These are phyloP conservation scores for Camellia japonica DNA, from an alignment of 148 eudicot genomes.

Conservation along the genomic window DNA sequence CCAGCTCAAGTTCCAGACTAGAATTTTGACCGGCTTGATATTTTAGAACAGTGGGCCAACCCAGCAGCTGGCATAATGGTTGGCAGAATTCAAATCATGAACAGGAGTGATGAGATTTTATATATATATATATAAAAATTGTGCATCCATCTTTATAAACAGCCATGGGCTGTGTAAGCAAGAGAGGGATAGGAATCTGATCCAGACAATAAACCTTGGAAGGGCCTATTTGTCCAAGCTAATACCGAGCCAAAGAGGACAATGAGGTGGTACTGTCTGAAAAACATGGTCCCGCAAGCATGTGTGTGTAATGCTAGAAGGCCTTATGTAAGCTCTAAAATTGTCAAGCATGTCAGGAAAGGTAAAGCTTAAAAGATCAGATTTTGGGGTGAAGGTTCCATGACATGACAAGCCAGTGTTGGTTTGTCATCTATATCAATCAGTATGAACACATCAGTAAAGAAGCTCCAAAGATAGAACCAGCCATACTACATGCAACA, in stretches of 20 bases:
- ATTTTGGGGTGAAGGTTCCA: not conserved
- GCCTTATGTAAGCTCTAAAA: slow-evolving; percentile 1
- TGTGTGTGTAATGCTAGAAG: slow-evolving; percentile 10
- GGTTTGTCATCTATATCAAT: not conserved
- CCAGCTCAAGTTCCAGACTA: not conserved
- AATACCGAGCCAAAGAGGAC: slow-evolving; percentile 13
- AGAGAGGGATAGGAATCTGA: slow-evolving; percentile 6
- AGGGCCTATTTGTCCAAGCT: slow-evolving; percentile 13
- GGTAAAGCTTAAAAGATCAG: not conserved
- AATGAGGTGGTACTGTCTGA: slow-evolving; percentile 11
- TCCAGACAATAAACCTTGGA: slow-evolving; percentile 6
- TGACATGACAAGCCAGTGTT: not conserved
- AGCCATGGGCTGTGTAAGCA: slow-evolving; percentile 2
- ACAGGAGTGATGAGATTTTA: not conserved
- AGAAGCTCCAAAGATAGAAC: not conserved
- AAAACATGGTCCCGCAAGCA: not conserved
- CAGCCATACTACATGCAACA: not conserved
- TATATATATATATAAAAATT: slow-evolving; percentile 11
- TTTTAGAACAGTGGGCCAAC: not conserved
- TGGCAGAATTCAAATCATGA: slow-evolving; percentile 13
- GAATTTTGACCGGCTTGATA: not conserved
- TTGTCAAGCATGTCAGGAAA: not conserved
- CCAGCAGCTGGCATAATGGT: slow-evolving; percentile 16
- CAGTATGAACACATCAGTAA: not conserved
- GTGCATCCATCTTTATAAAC: slow-evolving; percentile 2